A percentile compares a stretch with the other conserved stretches of the same genome.
Evolutionary conservation across 306 rosid genomes (phyloP).

Genomic region (Prunus kanzakura): DNA sequence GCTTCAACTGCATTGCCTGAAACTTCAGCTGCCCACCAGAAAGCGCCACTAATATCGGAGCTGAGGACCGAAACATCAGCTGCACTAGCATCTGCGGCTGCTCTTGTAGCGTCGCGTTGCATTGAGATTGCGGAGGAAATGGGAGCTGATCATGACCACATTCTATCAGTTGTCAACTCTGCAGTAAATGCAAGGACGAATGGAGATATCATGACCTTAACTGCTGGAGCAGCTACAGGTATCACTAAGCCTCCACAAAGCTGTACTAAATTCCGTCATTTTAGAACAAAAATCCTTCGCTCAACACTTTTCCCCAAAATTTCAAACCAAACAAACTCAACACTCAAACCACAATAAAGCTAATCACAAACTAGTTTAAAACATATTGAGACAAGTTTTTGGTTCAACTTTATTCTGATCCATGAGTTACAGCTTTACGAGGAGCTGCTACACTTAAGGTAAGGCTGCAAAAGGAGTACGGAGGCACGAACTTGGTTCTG

Average conservation of each 20-base stretch:
- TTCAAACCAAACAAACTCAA: not conserved
- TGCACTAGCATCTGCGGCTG: conserved; percentile 87
- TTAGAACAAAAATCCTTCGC: not conserved
- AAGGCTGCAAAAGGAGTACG: conserved; percentile 66
- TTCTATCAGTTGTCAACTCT: conserved; percentile 65
- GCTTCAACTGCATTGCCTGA: conserved; percentile 64
- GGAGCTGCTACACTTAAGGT: conserved; percentile 78
- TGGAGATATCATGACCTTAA: conserved; percentile 89
- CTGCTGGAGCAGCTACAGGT: conserved; percentile 98
- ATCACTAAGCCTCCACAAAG: conserved; percentile 7
- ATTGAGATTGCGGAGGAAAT: conserved; percentile 94
- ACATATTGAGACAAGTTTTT: not conserved
- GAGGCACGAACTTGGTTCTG: conserved; percentile 50
- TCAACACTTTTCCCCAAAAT: not conserved
- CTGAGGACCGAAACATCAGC: conserved; percentile 41
- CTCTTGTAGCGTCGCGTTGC: conserved; percentile 93
- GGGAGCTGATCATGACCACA: conserved; percentile 86
- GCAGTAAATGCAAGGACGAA: conserved; percentile 83
- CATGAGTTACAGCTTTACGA: conserved; percentile 55
- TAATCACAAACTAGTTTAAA: not conserved
- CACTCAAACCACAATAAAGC: not conserved
- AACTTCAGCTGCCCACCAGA: conserved; percentile 36
- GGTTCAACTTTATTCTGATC: not conserved
- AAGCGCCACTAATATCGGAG: conserved; percentile 26
- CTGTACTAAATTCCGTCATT: not conserved